Percentiles rank a stretch among this genome's conserved stretches.
phyloP scores from a whole-genome alignment of 306 rosid genomes.

The Nissolia schottii region DNA sequence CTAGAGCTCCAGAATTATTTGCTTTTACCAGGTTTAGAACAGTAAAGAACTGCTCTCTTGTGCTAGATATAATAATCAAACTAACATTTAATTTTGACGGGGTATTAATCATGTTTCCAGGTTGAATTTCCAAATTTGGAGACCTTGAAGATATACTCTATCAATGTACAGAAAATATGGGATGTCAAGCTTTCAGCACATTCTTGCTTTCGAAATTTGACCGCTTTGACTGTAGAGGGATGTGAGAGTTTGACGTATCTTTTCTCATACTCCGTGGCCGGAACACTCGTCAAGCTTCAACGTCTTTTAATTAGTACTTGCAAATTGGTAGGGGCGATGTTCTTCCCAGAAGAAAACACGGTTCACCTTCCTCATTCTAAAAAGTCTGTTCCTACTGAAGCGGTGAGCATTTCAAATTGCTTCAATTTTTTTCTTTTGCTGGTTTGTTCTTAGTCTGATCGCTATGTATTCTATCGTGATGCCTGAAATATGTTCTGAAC shows the following conservation, averaged over 20 bases:
- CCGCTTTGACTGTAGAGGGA: constrained; percentile 22
- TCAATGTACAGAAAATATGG: constrained; percentile 32
- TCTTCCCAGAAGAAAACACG: neutral
- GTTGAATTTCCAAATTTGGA: constrained; percentile 38
- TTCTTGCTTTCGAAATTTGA: constrained; percentile 29
- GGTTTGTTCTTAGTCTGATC: neutral
- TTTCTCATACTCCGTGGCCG: constrained; percentile 20
- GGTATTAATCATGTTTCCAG: constrained; percentile 1
- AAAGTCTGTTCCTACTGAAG: constrained; percentile 1
- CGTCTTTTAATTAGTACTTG: constrained; percentile 29
- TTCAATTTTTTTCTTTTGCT: neutral
- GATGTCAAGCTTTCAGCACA: constrained; percentile 15
- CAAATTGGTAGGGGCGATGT: constrained; percentile 17
- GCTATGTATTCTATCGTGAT: neutral
- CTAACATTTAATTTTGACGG: neutral
- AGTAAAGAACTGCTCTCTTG: neutral
- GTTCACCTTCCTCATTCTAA: neutral
- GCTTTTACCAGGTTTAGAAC: neutral
- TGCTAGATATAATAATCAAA: neutral
- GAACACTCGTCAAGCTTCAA: constrained; percentile 29
- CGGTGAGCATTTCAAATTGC: constrained; percentile 22
- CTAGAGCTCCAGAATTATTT: neutral
- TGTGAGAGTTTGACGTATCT: constrained; percentile 25
- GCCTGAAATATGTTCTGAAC: neutral
- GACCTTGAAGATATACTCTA: constrained; percentile 17